phyloP scores from a whole-genome alignment of 345 rosid genomes.

The Salix koriyanagi region DNA sequence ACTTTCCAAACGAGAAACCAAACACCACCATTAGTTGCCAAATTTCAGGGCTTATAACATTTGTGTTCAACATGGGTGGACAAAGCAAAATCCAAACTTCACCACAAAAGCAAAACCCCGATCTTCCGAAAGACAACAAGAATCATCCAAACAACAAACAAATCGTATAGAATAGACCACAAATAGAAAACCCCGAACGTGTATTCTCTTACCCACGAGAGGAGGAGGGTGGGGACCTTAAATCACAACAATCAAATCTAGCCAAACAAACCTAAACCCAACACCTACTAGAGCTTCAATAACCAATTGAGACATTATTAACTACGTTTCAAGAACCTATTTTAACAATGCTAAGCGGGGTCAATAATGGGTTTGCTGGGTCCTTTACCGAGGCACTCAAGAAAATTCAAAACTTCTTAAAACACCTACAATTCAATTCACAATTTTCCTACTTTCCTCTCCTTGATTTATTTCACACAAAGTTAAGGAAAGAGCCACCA shows the following conservation, averaged over 20 bases:
- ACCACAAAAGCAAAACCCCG: not conserved
- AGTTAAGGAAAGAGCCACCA: not conserved
- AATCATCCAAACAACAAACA: not conserved
- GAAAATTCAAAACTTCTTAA: not conserved
- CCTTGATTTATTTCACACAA: not conserved
- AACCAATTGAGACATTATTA: not conserved
- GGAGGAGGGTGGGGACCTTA: not conserved
- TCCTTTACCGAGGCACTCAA: not conserved
- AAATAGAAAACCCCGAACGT: not conserved
- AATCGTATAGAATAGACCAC: not conserved
- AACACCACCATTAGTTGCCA: not conserved
- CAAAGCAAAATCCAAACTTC: not conserved
- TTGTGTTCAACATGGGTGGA: not conserved
- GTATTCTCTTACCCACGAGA: not conserved
- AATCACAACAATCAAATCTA: not conserved
- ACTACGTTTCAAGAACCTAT: not conserved
- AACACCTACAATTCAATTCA: not conserved
- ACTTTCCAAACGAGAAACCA: not conserved
- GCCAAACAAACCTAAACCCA: not conserved
- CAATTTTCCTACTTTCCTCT: not conserved
- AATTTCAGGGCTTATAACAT: not conserved
- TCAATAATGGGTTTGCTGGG: not conserved
- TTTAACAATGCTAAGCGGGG: slow-evolving; percentile 1
- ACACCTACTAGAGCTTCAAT: not conserved
- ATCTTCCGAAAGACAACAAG: not conserved